Conservation (phyloP, 441 rosid genomes). For the Breynia disticha region DNA sequence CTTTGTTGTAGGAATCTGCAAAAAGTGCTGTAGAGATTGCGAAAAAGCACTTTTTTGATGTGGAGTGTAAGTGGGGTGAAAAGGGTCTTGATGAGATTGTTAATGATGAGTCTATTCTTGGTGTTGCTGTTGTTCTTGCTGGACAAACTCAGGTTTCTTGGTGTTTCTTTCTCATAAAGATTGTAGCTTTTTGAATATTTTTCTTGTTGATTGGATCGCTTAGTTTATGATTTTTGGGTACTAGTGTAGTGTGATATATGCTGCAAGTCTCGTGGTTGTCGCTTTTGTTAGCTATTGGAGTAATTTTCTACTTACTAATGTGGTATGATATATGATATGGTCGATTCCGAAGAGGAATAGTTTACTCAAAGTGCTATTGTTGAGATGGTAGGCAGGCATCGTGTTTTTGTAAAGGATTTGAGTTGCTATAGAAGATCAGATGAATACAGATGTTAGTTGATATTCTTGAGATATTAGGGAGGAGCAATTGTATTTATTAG, state of each 20-base stretch:
- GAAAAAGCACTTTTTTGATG: constrained; percentile 59
- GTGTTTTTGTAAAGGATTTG: too few species aligned
- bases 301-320: too few species aligned
- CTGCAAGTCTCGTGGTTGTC: too few species aligned
- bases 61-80: constrained; percentile 85
- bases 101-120: constrained; percentile 53
- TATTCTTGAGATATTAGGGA: too few species aligned
- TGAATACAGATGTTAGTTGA: not conserved
- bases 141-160: constrained; percentile 63
- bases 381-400: too few species aligned
- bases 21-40: constrained; percentile 72
- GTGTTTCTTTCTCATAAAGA: not conserved
- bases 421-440: not conserved
- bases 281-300: not conserved
- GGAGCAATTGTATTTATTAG: too few species aligned
- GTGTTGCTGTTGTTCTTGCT: constrained; percentile 89
- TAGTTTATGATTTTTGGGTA: too few species aligned
- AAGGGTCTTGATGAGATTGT: constrained; percentile 66
- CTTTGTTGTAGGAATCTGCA: constrained; percentile 57
- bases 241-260: too few species aligned
- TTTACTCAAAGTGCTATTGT: too few species aligned
- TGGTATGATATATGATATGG: too few species aligned
- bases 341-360: too few species aligned
- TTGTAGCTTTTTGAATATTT: not conserved
- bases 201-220: too few species aligned